Conservation (phyloP, 345 rosid species). For the Brassica cretica region DNA sequence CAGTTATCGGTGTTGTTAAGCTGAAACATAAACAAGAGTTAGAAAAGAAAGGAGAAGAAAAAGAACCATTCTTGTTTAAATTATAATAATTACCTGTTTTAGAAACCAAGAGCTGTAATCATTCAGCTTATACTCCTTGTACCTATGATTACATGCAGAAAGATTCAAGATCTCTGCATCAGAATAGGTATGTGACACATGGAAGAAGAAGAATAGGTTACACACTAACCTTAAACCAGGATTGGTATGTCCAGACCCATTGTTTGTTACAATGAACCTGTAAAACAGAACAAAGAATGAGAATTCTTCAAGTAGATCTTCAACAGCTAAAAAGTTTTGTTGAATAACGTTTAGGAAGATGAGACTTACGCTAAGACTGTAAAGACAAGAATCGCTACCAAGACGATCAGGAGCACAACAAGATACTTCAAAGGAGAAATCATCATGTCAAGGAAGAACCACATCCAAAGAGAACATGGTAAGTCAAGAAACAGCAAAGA, state of each 20-base stretch:
- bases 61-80: neutral
- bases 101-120: conserved; percentile 95
- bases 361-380: conserved; percentile 92
- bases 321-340: neutral
- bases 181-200: neutral
- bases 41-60: neutral
- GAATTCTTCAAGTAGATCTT: neutral
- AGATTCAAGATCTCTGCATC: conserved; percentile 12
- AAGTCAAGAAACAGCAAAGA: conserved; percentile 14
- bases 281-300: conserved; percentile 11
- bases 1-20: conserved; percentile 68
- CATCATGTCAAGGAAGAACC: conserved; percentile 51
- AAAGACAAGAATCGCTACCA: conserved; percentile 80
- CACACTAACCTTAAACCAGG: conserved; percentile 67
- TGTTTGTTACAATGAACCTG: conserved; percentile 88
- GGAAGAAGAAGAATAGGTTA: neutral
- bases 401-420: conserved; percentile 59
- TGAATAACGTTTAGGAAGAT: neutral
- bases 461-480: neutral
- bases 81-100: conserved; percentile 48
- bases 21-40: conserved; percentile 42
- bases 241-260: conserved; percentile 77
- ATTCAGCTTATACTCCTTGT: conserved; percentile 90
- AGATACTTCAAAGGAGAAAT: conserved; percentile 61
- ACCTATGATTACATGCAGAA: conserved; percentile 44